Conservation (phyloP, 2,329 filamentous ascomycete genomes). For the Monilinia laxa region DNA sequence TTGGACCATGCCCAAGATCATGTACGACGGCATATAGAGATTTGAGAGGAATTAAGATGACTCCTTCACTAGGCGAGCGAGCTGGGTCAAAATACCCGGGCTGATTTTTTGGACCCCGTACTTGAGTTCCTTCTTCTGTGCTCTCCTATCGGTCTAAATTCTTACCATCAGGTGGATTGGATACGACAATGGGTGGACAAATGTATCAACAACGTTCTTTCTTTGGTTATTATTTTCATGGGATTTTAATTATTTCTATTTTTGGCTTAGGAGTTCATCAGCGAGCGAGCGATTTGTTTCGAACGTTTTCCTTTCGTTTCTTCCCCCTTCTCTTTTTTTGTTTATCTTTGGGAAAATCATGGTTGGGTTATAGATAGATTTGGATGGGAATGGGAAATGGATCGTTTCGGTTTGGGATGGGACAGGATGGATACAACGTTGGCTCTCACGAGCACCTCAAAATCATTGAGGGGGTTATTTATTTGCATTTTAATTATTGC, state of each 20-base stretch:
- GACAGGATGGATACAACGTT: conserved; percentile 16
- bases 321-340: not conserved
- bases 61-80: not conserved
- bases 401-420: not conserved
- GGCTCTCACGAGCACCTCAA: conserved; percentile 16
- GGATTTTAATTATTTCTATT: conserved; percentile 1
- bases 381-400: not conserved
- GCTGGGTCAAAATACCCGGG: not conserved
- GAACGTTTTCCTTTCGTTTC: not conserved
- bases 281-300: conserved; percentile 1
- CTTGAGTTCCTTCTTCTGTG: not conserved
- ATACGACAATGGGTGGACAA: not conserved
- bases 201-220: conserved; percentile 2
- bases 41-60: not conserved
- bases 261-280: not conserved
- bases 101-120: conserved; percentile 10
- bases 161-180: not conserved
- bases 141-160: not conserved
- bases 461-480: not conserved
- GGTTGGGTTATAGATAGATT: conserved; percentile 10
- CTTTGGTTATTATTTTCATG: not conserved
- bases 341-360: not conserved
- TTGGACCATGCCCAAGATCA: conserved; percentile 19
- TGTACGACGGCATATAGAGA: conserved; percentile 20
- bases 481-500: not conserved